Percentiles rank a stretch among this genome's conserved stretches.
phyloP scores from a whole-genome alignment of 2,329 filamentous ascomycete species.

The Grosmannia clavigera region DNA sequence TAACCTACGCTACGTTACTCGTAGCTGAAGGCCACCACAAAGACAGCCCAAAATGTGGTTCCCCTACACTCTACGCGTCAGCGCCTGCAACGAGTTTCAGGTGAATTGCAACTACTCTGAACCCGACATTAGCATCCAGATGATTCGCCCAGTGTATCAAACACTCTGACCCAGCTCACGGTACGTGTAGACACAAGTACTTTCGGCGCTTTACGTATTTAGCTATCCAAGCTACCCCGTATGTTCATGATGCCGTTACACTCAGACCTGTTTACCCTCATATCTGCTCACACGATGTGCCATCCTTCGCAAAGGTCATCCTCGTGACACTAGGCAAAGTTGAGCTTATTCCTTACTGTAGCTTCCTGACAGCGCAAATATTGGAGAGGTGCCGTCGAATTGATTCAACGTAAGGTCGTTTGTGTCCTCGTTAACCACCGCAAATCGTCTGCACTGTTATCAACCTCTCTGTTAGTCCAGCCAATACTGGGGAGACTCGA shows the following conservation, averaged over 20 bases:
- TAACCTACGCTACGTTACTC: too few relatives aligned
- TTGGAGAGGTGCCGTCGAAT: not conserved
- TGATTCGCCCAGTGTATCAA: conserved; percentile 7
- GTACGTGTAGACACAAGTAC: conserved; percentile 6
- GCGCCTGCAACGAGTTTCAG: not conserved
- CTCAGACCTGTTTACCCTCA: not conserved
- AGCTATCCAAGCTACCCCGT: conserved; percentile 7
- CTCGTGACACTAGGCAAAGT: conserved; percentile 4
- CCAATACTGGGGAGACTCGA: conserved; percentile 45
- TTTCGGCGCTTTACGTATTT: conserved; percentile 5
- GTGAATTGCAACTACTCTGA: not conserved
- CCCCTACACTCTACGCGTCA: not conserved
- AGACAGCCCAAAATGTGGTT: not conserved
- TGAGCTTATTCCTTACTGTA: not conserved
- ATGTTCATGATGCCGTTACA: not conserved
- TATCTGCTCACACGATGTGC: not conserved
- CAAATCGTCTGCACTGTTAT: not conserved
- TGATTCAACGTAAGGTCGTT: conserved; percentile 4
- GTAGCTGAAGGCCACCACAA: not conserved
- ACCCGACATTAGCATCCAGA: not conserved
- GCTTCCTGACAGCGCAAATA: not conserved
- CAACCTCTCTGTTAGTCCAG: conserved; percentile 20
- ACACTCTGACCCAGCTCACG: not conserved
- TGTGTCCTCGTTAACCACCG: not conserved
- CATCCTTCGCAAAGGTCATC: not conserved